Base-by-base conservation (phyloP, 2,329 filamentous ascomycete species). In the Pseudogymnoascus sp. region DNA sequence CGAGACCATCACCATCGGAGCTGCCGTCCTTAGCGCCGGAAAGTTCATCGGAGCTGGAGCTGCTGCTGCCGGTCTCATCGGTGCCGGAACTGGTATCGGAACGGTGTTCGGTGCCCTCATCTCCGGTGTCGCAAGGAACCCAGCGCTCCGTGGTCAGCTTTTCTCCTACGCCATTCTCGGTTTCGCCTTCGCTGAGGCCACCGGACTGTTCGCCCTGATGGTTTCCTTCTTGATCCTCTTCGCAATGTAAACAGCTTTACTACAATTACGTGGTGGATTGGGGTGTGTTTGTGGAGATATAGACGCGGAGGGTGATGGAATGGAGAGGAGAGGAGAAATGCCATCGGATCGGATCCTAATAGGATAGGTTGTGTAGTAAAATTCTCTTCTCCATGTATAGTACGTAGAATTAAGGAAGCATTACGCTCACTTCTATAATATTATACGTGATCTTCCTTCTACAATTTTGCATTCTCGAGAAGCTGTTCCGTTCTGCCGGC, bases 111-210 rank as follows among this genome's bases (percentile, higher is more conserved):
- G 77, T 70, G 76, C 79, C 64, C 77, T 83, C 70, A 80, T 83
- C 73, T 76, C 77, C 70, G 78, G 80, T 76, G 80, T 82, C 66
- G 79, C 80, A 72, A 78, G 80, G 71, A 83, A 83, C 80, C 81
- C 81, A 66, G 78, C 78, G 68, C 76, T 83, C 72, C 76, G 80
- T 73, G 79, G 78, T 72, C 80, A 82, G 75, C 78, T 82, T 74
- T 82, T 86, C 81, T 80, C 80, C 68, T 85, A 85, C 78, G 83
- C 83, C 78, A 82, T 85, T 78, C 76, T 86, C 73, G 83, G 82
- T 76, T 85, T 85, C 77, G 83, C 83, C 73, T 84, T 86, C 76
- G 81, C 82, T 73, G 82, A 86, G 76, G 83, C 83, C 74, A 85
- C 83, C 71, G 82, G 83, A 75, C 77, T 82, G 65, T 82, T 82